Conservation (phyloP, 169 alveolate genomes). For the Eimeria tenella region DNA sequence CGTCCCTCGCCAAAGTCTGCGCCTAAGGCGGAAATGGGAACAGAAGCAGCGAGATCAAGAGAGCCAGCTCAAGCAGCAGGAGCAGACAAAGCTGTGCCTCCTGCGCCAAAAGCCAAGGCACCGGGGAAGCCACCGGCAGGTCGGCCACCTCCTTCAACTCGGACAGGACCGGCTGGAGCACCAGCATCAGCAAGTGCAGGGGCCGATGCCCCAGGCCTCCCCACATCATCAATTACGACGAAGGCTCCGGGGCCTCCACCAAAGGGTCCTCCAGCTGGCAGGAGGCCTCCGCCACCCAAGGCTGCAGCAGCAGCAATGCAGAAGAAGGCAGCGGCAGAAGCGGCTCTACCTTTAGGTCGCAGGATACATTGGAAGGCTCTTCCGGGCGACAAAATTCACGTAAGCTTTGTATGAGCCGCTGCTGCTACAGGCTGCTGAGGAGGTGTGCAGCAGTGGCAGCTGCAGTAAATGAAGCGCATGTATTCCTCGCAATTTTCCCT, state of each 20-base stretch:
- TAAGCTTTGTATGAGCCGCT: background rate
- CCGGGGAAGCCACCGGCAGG: constrained; percentile 41
- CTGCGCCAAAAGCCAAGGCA: constrained; percentile 30
- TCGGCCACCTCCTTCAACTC: background rate
- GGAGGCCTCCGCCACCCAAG: constrained; percentile 61
- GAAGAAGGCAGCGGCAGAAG: background rate
- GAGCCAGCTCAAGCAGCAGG: constrained; percentile 38
- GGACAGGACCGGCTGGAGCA: background rate
- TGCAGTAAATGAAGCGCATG: background rate
- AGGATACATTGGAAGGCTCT: constrained; percentile 84
- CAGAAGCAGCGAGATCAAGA: background rate
- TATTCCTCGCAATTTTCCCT: background rate
- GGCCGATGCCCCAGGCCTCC: constrained; percentile 25
- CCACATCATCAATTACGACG: background rate
- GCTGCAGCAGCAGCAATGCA: constrained; percentile 23
- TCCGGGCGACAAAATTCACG: constrained; percentile 73
- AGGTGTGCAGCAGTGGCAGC: too few species aligned
- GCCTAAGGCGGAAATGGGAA: background rate
- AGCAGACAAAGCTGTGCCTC: constrained; percentile 5
- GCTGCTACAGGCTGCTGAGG: too few species aligned
- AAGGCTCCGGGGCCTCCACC: constrained; percentile 59
- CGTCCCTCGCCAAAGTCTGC: background rate
- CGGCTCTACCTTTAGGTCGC: constrained; percentile 81
- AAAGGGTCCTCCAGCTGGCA: constrained; percentile 13
- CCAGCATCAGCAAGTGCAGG: constrained; percentile 35